phyloP scores from a whole-genome alignment of 2,329 filamentous ascomycete species.

The Epichloe sibirici region DNA sequence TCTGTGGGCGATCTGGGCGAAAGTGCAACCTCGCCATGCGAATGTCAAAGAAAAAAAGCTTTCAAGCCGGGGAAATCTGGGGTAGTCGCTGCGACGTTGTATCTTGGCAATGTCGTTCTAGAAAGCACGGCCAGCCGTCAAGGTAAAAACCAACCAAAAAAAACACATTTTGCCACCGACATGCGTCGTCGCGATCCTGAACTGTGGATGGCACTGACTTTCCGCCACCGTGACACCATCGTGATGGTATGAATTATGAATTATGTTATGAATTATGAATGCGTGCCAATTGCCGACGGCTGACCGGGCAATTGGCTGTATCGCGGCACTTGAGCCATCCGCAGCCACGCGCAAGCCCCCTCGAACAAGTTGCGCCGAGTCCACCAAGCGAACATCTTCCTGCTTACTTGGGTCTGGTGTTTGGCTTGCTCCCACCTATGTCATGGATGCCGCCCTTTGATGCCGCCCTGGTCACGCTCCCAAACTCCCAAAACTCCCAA shows the following conservation, averaged over 20 bases:
- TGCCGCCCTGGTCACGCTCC: no score
- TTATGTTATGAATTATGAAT: no score
- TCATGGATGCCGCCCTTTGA: not conserved
- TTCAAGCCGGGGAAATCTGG: not conserved
- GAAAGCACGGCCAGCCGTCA: not conserved
- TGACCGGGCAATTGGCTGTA: not conserved
- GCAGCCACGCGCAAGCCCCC: not conserved
- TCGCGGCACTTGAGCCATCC: not conserved
- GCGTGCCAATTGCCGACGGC: not conserved
- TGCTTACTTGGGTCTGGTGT: not conserved
- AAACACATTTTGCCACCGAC: no score
- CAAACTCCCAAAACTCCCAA: not conserved
- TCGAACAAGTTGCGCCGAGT: not conserved
- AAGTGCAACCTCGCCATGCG: constrained; percentile 3
- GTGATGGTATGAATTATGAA: no score
- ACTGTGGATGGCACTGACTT: no score
- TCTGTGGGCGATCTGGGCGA: not conserved
- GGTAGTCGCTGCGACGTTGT: not conserved
- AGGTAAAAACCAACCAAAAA: no score
- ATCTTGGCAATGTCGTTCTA: not conserved
- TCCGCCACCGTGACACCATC: not conserved
- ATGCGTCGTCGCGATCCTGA: no score
- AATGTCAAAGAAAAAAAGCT: not conserved
- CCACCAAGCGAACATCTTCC: not conserved
- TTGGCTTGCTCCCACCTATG: not conserved